Conservation (phyloP, 495 filamentous ascomycete genomes). For the Trichoderma parareesei region DNA sequence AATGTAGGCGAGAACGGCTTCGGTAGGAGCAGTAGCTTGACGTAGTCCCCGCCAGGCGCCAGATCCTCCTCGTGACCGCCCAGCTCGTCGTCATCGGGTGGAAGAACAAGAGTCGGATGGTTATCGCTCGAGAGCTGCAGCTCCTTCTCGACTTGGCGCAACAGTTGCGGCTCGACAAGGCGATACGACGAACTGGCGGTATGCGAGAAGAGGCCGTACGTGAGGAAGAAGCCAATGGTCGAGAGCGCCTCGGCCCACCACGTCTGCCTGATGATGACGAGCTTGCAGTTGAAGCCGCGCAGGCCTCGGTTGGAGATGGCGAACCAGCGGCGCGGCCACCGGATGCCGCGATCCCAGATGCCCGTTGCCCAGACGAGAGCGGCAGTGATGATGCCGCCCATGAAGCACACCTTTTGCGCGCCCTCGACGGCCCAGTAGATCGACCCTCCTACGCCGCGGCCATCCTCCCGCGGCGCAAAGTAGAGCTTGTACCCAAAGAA, state of each 20-base stretch:
- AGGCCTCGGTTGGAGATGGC: slow-evolving; percentile 81
- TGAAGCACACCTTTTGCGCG: slow-evolving; percentile 75
- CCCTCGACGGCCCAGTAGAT: slow-evolving; percentile 94
- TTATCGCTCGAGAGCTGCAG: slow-evolving; percentile 29
- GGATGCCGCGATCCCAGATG: slow-evolving; percentile 87
- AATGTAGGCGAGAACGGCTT: slow-evolving; percentile 94
- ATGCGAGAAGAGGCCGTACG: slow-evolving; percentile 60
- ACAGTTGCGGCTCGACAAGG: slow-evolving; percentile 49
- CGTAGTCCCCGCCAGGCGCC: slow-evolving; percentile 77
- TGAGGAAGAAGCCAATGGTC: slow-evolving; percentile 65
- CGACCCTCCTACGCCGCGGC: slow-evolving; percentile 77
- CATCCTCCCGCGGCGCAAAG: slow-evolving; percentile 83
- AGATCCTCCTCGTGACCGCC: slow-evolving; percentile 75
- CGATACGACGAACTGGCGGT: slow-evolving; percentile 57
- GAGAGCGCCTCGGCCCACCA: slow-evolving; percentile 73
- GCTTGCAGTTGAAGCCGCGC: slow-evolving; percentile 86
- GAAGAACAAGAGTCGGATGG: slow-evolving; percentile 36
- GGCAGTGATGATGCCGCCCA: slow-evolving; percentile 76
- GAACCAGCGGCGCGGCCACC: slow-evolving; percentile 91
- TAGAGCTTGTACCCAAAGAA: slow-evolving; percentile 85
- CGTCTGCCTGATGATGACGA: slow-evolving; percentile 76
- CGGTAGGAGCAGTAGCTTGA: slow-evolving; percentile 82
- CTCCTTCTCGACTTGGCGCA: slow-evolving; percentile 44
- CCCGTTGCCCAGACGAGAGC: slow-evolving; percentile 87
- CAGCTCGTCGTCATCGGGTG: slow-evolving; percentile 37